Evolutionary conservation across 768 basidiomycete genomes (phyloP).

Genomic region (Lactarius indigo): DNA sequence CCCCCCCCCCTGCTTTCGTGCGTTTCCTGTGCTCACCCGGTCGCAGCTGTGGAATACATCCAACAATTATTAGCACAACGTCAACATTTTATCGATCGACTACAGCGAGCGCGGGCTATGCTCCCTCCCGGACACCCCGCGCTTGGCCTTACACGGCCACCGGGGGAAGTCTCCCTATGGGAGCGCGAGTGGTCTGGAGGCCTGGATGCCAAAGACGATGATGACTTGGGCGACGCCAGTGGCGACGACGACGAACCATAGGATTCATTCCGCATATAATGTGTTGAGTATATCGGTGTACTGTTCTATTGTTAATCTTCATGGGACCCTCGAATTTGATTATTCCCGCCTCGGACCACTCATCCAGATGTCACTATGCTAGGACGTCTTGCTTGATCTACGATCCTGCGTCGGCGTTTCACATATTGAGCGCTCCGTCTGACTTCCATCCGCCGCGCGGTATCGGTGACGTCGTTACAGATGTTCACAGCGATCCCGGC

Average conservation of each 20-base stretch:
- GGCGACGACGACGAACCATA: conserved; percentile 27
- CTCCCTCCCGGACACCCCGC: conserved; percentile 63
- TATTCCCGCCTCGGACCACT: neutral
- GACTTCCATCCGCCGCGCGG: neutral
- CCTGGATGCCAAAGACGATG: conserved; percentile 33
- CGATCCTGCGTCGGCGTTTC: neutral
- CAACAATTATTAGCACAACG: conserved; percentile 61
- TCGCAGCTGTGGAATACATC: conserved; percentile 81
- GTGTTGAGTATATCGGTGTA: conserved; percentile 24
- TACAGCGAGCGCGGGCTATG: conserved; percentile 53
- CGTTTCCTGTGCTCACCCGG: conserved; percentile 11
- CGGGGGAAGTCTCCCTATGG: conserved; percentile 52
- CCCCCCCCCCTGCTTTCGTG: conserved; percentile 11
- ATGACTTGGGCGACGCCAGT: conserved; percentile 18
- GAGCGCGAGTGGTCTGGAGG: conserved; percentile 85
- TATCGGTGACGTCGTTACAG: neutral
- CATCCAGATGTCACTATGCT: conserved; percentile 2
- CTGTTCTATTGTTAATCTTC: conserved; percentile 22
- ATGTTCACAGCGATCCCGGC: neutral
- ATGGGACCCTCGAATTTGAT: conserved; percentile 13
- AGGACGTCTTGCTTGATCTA: neutral
- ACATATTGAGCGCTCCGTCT: neutral
- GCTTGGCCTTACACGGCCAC: conserved; percentile 33
- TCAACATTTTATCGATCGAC: conserved; percentile 50
- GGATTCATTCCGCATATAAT: conserved; percentile 21